Conservation (phyloP, 495 filamentous ascomycete genomes). For the Penicillium mononematosum region DNA sequence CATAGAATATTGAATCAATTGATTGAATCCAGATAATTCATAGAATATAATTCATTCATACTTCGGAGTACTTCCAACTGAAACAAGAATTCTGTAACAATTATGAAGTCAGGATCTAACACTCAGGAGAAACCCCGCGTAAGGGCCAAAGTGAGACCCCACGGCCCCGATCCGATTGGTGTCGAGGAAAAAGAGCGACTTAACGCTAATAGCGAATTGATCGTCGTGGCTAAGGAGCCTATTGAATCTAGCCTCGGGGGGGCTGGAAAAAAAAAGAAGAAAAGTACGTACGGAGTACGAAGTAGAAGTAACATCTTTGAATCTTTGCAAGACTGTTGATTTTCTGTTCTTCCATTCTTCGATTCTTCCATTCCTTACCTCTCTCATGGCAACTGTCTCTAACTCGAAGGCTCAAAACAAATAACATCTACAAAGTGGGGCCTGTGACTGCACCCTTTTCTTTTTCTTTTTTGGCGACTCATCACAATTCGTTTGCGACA, state of each 20-base stretch:
- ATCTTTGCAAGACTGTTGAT: background rate
- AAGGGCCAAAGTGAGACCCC: constrained; percentile 17
- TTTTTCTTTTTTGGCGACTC: constrained; percentile 22
- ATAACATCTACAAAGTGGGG: constrained; percentile 6
- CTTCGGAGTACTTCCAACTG: no score
- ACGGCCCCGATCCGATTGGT: constrained; percentile 28
- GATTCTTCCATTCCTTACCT: constrained; percentile 16
- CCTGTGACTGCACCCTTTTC: background rate
- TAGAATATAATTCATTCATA: no score
- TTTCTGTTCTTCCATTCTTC: constrained; percentile 11
- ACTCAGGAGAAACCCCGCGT: background rate
- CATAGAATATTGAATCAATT: no score
- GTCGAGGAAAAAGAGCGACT: constrained; percentile 18
- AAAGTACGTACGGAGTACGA: background rate
- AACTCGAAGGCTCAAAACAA: background rate
- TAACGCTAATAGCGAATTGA: constrained; percentile 4
- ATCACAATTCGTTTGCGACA: constrained; percentile 31
- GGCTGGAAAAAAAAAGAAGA: constrained; percentile 5
- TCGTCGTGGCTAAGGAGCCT: constrained; percentile 4
- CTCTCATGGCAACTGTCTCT: background rate
- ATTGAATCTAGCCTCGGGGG: constrained; percentile 7
- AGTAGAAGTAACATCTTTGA: background rate
- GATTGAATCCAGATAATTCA: no score
- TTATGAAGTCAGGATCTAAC: no score
- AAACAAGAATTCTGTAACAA: no score